These are phyloP conservation scores for Malus orientalis DNA, from an alignment of 306 rosid species.

Conservation along the genomic window DNA sequence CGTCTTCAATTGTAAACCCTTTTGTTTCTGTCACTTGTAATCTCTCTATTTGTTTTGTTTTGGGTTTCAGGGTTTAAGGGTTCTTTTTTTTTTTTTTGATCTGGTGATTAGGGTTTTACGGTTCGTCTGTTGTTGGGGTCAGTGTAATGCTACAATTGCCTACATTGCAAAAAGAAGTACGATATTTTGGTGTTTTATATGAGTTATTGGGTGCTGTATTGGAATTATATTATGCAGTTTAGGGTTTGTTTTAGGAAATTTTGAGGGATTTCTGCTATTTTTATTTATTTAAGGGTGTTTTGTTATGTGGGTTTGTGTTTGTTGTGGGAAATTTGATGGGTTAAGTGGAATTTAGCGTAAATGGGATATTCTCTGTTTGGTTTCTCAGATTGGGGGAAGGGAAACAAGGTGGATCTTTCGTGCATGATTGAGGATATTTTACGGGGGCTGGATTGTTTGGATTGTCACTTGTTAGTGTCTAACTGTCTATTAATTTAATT, in stretches of 20 bases:
- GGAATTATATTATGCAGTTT: background rate
- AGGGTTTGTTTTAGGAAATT: background rate
- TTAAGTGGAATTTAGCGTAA: background rate
- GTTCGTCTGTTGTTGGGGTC: background rate
- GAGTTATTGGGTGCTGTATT: background rate
- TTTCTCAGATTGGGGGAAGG: background rate
- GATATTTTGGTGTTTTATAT: background rate
- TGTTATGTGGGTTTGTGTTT: background rate
- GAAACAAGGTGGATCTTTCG: no score
- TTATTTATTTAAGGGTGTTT: background rate
- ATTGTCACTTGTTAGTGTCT: background rate
- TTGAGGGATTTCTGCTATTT: background rate
- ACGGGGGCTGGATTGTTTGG: background rate
- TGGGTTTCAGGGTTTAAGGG: constrained; percentile 7
- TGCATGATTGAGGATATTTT: background rate
- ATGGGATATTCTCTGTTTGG: background rate
- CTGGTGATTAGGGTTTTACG: background rate
- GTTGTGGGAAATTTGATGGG: background rate
- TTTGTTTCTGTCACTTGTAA: background rate
- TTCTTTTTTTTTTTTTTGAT: background rate
- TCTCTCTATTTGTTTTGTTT: background rate
- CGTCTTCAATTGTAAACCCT: constrained; percentile 10
- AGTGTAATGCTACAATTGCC: background rate
- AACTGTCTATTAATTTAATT: background rate
- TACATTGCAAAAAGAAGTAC: background rate